Conservation (phyloP, 2,329 filamentous ascomycete genomes). For the Xylaria digitata region DNA sequence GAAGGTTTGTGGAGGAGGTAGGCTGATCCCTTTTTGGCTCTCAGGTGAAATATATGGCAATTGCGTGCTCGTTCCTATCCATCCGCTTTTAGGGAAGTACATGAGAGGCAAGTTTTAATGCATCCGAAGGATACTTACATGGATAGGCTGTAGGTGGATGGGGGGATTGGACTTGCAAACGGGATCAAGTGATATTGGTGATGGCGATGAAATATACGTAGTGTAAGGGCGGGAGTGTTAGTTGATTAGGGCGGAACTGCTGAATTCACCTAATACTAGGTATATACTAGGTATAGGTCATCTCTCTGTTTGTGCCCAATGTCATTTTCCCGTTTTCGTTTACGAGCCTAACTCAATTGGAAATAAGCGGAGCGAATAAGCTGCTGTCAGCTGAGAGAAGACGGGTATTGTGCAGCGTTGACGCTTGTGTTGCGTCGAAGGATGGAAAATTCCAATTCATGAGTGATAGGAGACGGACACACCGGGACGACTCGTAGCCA, state of each 20-base stretch:
- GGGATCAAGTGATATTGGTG: background rate
- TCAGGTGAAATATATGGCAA: slow-evolving; percentile 15
- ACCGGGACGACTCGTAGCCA: slow-evolving; percentile 12
- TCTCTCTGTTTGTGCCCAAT: slow-evolving; percentile 37
- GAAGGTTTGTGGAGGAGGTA: background rate
- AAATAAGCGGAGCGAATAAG: slow-evolving; percentile 35
- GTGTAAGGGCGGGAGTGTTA: slow-evolving; percentile 8
- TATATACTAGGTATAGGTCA: slow-evolving; percentile 16
- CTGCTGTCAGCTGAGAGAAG: slow-evolving; percentile 19
- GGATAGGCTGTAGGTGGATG: background rate
- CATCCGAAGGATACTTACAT: background rate
- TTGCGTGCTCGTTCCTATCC: slow-evolving; percentile 9
- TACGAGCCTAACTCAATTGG: slow-evolving; percentile 32
- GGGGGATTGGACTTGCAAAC: background rate
- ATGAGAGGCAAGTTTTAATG: background rate
- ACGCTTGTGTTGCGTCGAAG: background rate
- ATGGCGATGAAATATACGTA: slow-evolving; percentile 1
- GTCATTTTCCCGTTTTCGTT: slow-evolving; percentile 18
- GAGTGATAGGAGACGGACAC: slow-evolving; percentile 11
- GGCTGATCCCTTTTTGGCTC: slow-evolving; percentile 2
- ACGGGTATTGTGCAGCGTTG: slow-evolving; percentile 13
- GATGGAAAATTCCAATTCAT: slow-evolving; percentile 14
- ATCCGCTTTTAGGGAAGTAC: background rate
- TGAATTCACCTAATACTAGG: slow-evolving; percentile 13
- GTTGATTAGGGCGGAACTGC: slow-evolving; percentile 6